Conservation (phyloP, 1,284 basidiomycete species). For the Neotropicomus parvogracilis region DNA sequence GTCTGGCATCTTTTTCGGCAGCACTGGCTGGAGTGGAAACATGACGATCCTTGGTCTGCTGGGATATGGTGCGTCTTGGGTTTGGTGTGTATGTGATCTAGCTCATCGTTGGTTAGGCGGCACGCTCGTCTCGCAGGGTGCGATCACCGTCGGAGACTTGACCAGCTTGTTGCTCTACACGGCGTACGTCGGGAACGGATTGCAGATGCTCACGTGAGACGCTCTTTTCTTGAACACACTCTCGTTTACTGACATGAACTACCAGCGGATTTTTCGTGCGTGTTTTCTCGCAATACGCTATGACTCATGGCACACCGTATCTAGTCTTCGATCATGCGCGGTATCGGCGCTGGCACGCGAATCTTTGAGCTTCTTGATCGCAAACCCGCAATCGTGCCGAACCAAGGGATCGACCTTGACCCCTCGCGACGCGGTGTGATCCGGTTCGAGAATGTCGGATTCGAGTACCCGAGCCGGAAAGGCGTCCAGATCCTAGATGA, state of each 20-base stretch:
- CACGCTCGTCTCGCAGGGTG: conserved; percentile 81
- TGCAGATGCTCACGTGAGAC: conserved; percentile 76
- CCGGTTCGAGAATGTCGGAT: conserved; percentile 75
- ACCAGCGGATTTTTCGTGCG: conserved; percentile 40
- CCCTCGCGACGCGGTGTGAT: conserved; percentile 61
- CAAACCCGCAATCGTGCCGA: conserved; percentile 65
- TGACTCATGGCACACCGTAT: not conserved
- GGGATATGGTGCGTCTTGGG: conserved; percentile 70
- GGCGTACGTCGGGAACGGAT: conserved; percentile 79
- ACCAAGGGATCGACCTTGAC: conserved; percentile 55
- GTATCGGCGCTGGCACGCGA: conserved; percentile 88
- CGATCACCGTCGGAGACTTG: conserved; percentile 88
- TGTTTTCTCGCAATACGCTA: conserved; percentile 3
- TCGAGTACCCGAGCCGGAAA: conserved; percentile 83
- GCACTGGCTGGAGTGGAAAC: conserved; percentile 94
- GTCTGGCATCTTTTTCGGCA: conserved; percentile 89
- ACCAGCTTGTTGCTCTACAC: conserved; percentile 92
- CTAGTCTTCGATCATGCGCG: conserved; percentile 82
- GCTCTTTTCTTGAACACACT: not conserved
- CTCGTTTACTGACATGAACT: conserved; percentile 1
- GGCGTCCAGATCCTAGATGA: conserved; percentile 77
- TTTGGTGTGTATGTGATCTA: not conserved
- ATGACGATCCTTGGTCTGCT: conserved; percentile 85
- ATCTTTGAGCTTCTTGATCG: conserved; percentile 93
- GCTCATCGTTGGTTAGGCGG: conserved; percentile 54